Base-by-base conservation (phyloP, 2,329 filamentous ascomycete genomes). In the Neopestalotiopsis sp. region DNA sequence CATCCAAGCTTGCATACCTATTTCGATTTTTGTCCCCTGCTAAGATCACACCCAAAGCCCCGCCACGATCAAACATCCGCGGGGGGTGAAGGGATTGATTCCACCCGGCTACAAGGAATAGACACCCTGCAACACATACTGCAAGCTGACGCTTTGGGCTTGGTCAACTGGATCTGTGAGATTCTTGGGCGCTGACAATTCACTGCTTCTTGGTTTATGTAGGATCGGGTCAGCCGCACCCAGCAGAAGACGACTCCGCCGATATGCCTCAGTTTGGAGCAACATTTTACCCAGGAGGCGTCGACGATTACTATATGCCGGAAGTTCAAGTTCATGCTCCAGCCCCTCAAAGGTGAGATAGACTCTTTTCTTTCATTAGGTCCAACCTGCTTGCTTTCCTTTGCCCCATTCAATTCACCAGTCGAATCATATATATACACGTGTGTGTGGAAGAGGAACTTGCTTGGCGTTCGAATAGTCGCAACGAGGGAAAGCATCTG, bases 301-400 rank as follows among this genome's bases (percentile, higher is more conserved):
- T 83, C 68, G 87, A 89, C 77, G 87, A 89, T 77, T 89, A 87
- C 75, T 88, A 86, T 76, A 86, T 89, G 85, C 87, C 87, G 70
- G 86, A 89, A 75, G 86, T 89, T 71, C 86, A 89, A 76, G 87
- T 89, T 71, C 78, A 88, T 71, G 86, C 87, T 69, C 87, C 87
- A 69, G 79, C 85, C 63, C 87, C 87, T 72, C 87, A 89, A 80
- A 84, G 87, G 87, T 89, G 76, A 75, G 85, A 38, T 6, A 38
- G 34, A 38, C 80, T 62, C 71, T 68, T 60, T 17, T 61, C 24
- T 28, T 58, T 38, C 34, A 38, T 38, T 38, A 1, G 34, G 34
- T 38, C 69, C 69, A 66, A 42, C 65, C 42, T 57, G 38, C 65
- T 49, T 57, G 38, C 42, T 62, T 52, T 58, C 59, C 65, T 69